A percentile compares a stretch with the other conserved stretches of the same genome.
Conservation (phyloP, 768 basidiomycete species). For the Suillus tomentosus region DNA sequence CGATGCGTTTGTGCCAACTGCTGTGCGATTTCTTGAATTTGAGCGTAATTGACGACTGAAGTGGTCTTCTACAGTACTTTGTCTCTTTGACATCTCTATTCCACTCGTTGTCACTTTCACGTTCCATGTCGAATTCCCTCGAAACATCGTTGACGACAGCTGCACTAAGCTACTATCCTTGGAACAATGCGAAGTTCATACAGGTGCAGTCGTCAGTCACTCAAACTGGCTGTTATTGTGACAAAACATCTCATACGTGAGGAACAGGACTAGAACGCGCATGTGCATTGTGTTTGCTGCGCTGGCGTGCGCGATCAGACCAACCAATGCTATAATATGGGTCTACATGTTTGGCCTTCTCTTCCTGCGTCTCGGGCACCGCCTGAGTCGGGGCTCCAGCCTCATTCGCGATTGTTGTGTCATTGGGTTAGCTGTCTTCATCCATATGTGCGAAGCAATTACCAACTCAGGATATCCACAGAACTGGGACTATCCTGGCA, state of each 20-base stretch:
- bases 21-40: conserved; percentile 49
- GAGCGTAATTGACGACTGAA: conserved; percentile 1
- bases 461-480: conserved; percentile 9
- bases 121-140: conserved; percentile 90
- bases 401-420: conserved; percentile 42
- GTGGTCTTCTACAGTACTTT: conserved; percentile 53
- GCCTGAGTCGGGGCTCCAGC: conserved; percentile 29
- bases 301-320: conserved; percentile 78
- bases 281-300: conserved; percentile 62
- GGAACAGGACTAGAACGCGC: conserved; percentile 35
- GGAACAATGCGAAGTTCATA: conserved; percentile 42
- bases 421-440: conserved; percentile 46
- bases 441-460: conserved; percentile 10
- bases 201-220: conserved; percentile 29
- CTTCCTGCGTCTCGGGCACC: conserved; percentile 52
- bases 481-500: conserved; percentile 23
- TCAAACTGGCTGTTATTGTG: conserved; percentile 21
- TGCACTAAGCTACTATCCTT: conserved; percentile 79
- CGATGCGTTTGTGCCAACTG: conserved; percentile 53
- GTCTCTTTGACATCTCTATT: conserved; percentile 87
- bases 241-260: conserved; percentile 32
- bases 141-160: conserved; percentile 84
- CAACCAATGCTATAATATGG: conserved; percentile 91
- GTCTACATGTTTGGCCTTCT: conserved; percentile 62
- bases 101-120: conserved; percentile 78